Evolutionary conservation across 2,329 filamentous ascomycete species (phyloP).

Genomic region (Fusarium pseudoanthophilum): DNA sequence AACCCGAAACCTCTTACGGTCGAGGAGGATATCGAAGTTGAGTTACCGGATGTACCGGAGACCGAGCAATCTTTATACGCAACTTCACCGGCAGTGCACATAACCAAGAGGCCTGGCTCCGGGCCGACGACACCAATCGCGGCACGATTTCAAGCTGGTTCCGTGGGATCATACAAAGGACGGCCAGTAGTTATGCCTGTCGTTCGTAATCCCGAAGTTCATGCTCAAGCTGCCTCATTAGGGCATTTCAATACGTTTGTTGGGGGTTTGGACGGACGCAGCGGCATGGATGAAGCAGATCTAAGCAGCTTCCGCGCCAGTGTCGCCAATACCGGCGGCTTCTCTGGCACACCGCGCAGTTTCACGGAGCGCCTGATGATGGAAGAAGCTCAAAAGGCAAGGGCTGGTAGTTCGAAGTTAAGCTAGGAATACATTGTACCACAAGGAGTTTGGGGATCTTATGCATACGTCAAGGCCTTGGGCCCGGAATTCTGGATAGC

Average conservation of each 20-base stretch:
- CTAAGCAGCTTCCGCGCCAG: constrained; percentile 57
- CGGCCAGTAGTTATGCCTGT: constrained; percentile 63
- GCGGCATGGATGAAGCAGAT: constrained; percentile 59
- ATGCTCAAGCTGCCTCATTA: constrained; percentile 60
- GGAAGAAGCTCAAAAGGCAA: constrained; percentile 56
- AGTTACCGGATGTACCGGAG: constrained; percentile 41
- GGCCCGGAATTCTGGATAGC: constrained; percentile 38
- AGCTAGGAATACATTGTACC: constrained; percentile 29
- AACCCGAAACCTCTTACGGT: constrained; percentile 41
- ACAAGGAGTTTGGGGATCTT: constrained; percentile 40
- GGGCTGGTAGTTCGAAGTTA: constrained; percentile 31
- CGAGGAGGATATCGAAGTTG: constrained; percentile 50
- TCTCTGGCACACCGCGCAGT: constrained; percentile 58
- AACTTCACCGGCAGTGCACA: constrained; percentile 58
- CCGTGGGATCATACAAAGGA: constrained; percentile 66
- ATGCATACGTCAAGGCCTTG: constrained; percentile 37
- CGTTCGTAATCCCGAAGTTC: constrained; percentile 60
- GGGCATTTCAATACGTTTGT: constrained; percentile 63
- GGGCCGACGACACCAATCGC: constrained; percentile 48
- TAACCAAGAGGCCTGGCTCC: constrained; percentile 45
- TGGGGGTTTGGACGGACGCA: constrained; percentile 63
- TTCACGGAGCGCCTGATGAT: constrained; percentile 61
- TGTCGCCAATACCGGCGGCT: constrained; percentile 52
- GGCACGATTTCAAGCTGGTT: constrained; percentile 52
- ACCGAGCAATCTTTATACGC: constrained; percentile 50